Evolutionary conservation across 1,139 yeast species (phyloP).

Genomic region (Lodderomyces margitis): DNA sequence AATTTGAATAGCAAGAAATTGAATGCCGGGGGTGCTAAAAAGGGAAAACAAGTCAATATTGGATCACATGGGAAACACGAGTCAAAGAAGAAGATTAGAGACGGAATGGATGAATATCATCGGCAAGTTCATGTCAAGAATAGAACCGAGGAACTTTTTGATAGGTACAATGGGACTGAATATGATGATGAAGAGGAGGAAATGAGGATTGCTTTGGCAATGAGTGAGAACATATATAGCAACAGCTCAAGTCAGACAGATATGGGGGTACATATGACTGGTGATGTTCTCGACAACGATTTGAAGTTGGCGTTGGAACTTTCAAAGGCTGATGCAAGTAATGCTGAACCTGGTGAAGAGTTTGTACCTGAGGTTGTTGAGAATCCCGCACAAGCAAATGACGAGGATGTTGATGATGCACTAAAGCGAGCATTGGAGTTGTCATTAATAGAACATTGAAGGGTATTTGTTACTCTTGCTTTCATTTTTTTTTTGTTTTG

Average conservation of each 20-base stretch:
- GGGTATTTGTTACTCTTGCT: too few species aligned
- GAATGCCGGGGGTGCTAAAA: not conserved
- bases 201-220: conserved; percentile 51
- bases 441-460: conserved; percentile 22
- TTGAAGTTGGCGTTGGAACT: conserved; percentile 25
- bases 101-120: conserved; percentile 40
- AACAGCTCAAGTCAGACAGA: conserved; percentile 10
- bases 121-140: conserved; percentile 19
- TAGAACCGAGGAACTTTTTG: conserved; percentile 28
- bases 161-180: conserved; percentile 44
- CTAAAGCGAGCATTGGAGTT: conserved; percentile 26
- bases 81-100: conserved; percentile 26
- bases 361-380: conserved; percentile 1
- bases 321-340: conserved; percentile 16
- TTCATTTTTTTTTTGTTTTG: too few species aligned
- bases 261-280: not conserved
- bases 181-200: conserved; percentile 46
- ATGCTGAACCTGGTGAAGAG: conserved; percentile 3
- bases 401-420: conserved; percentile 19
- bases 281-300: conserved; percentile 22
- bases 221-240: conserved; percentile 39
- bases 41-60: conserved; percentile 10
- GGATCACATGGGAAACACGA: conserved; percentile 12
- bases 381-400: conserved; percentile 8
- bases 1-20: conserved; percentile 10